Base-by-base conservation (phyloP, 2,329 filamentous ascomycete species). In the Phialocephala sp. region DNA sequence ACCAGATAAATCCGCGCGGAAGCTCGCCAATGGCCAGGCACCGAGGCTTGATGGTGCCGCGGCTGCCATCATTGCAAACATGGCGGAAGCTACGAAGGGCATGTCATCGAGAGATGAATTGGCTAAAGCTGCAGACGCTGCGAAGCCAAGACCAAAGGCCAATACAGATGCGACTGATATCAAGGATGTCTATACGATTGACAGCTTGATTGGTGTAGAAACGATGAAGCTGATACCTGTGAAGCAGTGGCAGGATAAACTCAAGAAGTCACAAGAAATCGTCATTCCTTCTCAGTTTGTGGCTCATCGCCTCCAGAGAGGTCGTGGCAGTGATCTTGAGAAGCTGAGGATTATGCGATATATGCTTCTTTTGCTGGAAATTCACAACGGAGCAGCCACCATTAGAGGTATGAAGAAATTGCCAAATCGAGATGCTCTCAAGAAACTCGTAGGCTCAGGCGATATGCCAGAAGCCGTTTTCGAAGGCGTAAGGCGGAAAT, bases 71-170 rank as follows among this genome's bases (percentile, higher is more conserved):
- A 82, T 94, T 69, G 81, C 85, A 24, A 84, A 83, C 18, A 89
- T 94, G 74, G 84, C 84, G 56, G 81, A 86, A 57, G 80, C 86
- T 1, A 88, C 88, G 3, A 81, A 83, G 20, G 84, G 82, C n/a
- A 91, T 92, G 85, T 85, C 90, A 1, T 88, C 89, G 4, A 83
- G 83, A 68, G 86, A 90, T 62, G 82, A 91, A 68, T 82, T 92
- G 6, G 87, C 90, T 71, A 85, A 85, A 11, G 85, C 82, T 8
- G 82, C 89, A 41, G 87, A 92, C 72, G 84, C 84, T 20, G 84
- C 86, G 61, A 93, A 93, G 76, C 91, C 92, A 0, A 87, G 92
- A 32, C 92, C 92, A 5, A 84, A 82, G 57, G 85, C 89, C 67
- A 92, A 94, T 74, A 79, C 88, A 36, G 81, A 86, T 3, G 91